Conservation (phyloP, 148 eudicot species). For the Cornus controversa region DNA sequence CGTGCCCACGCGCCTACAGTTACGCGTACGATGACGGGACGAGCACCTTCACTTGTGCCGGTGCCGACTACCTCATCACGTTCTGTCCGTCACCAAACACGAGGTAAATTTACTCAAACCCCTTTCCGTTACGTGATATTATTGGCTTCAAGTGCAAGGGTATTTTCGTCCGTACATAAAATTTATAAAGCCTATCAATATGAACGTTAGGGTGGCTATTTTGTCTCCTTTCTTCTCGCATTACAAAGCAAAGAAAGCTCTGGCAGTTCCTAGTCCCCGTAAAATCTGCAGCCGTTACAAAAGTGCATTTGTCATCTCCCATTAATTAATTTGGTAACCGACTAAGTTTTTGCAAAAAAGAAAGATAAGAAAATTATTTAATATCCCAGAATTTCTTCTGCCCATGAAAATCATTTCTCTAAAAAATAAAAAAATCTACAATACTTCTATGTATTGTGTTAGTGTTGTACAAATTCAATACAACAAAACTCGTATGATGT, state of each 20-base stretch:
- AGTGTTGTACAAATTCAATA: too few species aligned
- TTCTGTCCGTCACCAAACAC: constrained; percentile 71
- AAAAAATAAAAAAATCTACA: too few species aligned
- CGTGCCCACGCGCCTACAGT: constrained; percentile 82
- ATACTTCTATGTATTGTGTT: too few species aligned
- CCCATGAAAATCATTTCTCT: too few species aligned
- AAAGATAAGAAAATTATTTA: too few species aligned
- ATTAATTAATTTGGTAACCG: too few species aligned
- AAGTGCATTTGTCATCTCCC: too few species aligned
- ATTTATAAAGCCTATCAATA: background rate
- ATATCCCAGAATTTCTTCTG: too few species aligned
- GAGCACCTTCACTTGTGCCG: constrained; percentile 75
- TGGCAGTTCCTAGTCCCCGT: background rate
- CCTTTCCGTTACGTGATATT: background rate
- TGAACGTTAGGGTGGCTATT: background rate
- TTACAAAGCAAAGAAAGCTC: too few species aligned
- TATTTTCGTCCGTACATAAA: background rate
- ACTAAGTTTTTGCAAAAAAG: too few species aligned
- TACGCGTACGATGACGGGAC: constrained; percentile 80
- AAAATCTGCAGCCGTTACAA: too few species aligned
- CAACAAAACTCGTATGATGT: too few species aligned
- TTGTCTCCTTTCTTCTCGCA: background rate
- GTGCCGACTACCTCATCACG: constrained; percentile 61
- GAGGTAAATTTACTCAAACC: constrained; percentile 40
- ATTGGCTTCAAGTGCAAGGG: background rate